Base-by-base conservation (phyloP, 108 stramenopile genomes). In the Nitzschia sp. region DNA sequence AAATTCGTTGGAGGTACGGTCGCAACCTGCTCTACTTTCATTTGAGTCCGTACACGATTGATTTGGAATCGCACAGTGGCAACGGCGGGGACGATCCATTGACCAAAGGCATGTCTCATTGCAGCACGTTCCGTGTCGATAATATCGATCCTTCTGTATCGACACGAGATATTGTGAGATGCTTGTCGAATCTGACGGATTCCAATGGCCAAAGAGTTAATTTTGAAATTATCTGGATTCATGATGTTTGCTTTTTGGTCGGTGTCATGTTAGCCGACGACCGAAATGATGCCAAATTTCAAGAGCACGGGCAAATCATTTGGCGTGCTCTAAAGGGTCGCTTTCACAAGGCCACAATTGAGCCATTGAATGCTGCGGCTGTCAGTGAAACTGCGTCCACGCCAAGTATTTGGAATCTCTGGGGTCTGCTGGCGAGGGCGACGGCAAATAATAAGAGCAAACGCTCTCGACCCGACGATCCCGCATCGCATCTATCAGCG, bases 221-320 rank as follows among this genome's bases (percentile, higher is more conserved):
- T 59, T 89, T 85, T 69, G 87, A 90, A 46, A 85, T 93, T 24
- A 72, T 86, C 24, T 93, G 92, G 92, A 53, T 90, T 11, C 72
- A 93, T 70, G 92, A 90, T 65, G 62, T 82, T 13, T 75, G 82
- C 5, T 90, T 93, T 51, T 61, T 93, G 63, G 88, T 90, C 27
- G 86, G 79, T 8, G 80, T 78, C 26, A 77, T 38, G 15, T 27
- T 64, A 33, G n/a, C n/a, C n/a, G 33, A 31, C 23, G 3, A 28
- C 21, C 59, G 45, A 25, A 71, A 65, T 55, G 57, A 46, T 27
- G 28, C 28, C 21, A 62, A 19, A 21, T 74, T 77, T 34, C 29
- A 56, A 23, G 76, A 82, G 45, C 72, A 77, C 46, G 81, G 81
- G 5, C 25, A 64, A 23, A 53, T 77, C 15, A 67, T 78, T 29